Evolutionary conservation across 2,329 filamentous ascomycete genomes (phyloP).

Genomic region (Epichloe aotearoae): DNA sequence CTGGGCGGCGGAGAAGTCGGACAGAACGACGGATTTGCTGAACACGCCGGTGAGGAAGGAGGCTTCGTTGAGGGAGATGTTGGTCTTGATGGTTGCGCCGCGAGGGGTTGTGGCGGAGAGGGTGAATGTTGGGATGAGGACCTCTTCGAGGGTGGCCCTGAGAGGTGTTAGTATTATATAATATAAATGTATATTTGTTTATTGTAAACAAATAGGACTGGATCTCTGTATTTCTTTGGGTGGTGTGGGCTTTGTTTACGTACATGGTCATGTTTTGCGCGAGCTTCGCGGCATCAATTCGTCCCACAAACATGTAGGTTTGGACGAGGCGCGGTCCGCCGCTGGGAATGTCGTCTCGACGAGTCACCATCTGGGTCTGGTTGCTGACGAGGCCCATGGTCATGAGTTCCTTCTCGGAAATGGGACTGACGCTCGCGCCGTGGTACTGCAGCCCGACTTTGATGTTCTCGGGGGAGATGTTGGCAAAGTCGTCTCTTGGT

Average conservation of each 20-base stretch:
- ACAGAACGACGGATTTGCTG: conserved; percentile 41
- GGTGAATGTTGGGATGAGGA: conserved; percentile 56
- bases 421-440: conserved; percentile 30
- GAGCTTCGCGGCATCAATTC: conserved; percentile 48
- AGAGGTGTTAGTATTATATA: not conserved
- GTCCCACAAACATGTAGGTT: conserved; percentile 54
- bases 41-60: conserved; percentile 61
- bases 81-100: conserved; percentile 43
- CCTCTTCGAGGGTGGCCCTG: conserved; percentile 44
- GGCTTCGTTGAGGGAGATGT: conserved; percentile 56
- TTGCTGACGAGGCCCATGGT: conserved; percentile 13
- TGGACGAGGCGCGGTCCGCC: conserved; percentile 40
- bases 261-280: conserved; percentile 45
- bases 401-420: conserved; percentile 13
- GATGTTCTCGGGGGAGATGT: conserved; percentile 37
- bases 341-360: conserved; percentile 1
- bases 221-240: no score
- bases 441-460: conserved; percentile 40
- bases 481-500: conserved; percentile 39
- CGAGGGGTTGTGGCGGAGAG: conserved; percentile 43
- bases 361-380: conserved; percentile 5
- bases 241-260: conserved; percentile 17
- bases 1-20: conserved; percentile 34
- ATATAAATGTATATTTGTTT: not conserved
- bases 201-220: not conserved